Evolutionary conservation across 2,329 filamentous ascomycete species (phyloP), one percentile per base, ranked within the genome.

Genomic region (Fusarium floridanum): DNA sequence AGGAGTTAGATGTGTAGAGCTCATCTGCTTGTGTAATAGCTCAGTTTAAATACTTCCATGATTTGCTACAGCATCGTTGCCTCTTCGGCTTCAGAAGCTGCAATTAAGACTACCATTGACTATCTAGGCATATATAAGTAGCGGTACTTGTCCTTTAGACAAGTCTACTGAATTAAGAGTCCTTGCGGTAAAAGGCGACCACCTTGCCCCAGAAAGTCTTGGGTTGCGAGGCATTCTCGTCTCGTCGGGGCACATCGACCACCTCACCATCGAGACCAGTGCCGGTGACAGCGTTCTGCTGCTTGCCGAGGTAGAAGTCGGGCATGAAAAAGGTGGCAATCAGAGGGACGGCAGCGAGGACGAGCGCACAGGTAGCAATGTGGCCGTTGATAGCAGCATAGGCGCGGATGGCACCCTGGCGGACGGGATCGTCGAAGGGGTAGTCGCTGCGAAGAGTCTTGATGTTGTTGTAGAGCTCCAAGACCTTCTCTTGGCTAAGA

Each of bases 311-410:
- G 60, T 82, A 83, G 73, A 71, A 86, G 77, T 85, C 80, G 53
- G 84, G 83, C 83, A 85, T 84, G 71, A 83, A 84, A 24, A 85
- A 75, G 1, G 82, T 76, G 5, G 81, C 82, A 32, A 84, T 59
- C 0, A 84, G 50, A 1, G 83, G 79, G 0, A 85, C 64, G 17
- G 59, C 66, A 32, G 82, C 75, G 17, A 85, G 69, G 5, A 72
- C 66, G 24, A 84, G 67, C 7, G 83, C 72, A 2, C 77, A 70
- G 9, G 81, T 79, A 32, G 80, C 77, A 16, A 85, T 84, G 41
- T 82, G 80, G 0, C 83, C 83, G 61, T 84, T 76, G 14, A 76
- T 64, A 16, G 71, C 63, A 8, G 81, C 70, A 64, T 84, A 84
- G 3, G 83, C 83, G 6, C 79, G 78, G n/a, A 84, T 81, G 2